Evolutionary conservation across 257 asterid genomes (phyloP), one percentile per base, ranked within the genome.

Genomic region (Leonotis leonurus): DNA sequence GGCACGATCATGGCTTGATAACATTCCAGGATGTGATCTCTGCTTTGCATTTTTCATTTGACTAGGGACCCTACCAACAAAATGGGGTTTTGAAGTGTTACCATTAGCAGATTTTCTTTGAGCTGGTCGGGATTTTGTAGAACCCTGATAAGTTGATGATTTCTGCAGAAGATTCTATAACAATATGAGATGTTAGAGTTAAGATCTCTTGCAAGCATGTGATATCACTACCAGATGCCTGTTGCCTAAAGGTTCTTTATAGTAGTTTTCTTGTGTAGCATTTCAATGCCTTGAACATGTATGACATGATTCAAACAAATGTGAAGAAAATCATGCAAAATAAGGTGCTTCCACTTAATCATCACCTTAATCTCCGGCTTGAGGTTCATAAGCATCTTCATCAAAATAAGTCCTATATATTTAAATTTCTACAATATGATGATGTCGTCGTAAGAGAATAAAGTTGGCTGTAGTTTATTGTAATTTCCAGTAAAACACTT

Each of bases 31-130:
- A n/a, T n/a, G n/a, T n/a, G n/a, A n/a, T n/a, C n/a, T 82, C 76
- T 86, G 97, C 73, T 86, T 92, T 36, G 66, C 71, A 56, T 70
- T 80, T 87, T 84, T 84, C 48, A 66, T 71, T 56, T 80, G 88
- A 73, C 72, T 70, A 26, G 87, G 69, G 56, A 54, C 32, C 75
- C 74, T 78, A 69, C 77, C 80, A 68, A 63, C 49, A 57, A 83
- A 64, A 62, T 79, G 75, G 58, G 75, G 78, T 70, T 78, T 92
- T 65, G 68, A 58, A 66, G 80, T 55, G 70, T 63, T 79, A 9
- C 87, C 84, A 43, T 72, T 81, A 49, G 77, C 65, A n/a, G 48
- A 51, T 75, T 83, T 88, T 72, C 68, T 81, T 70, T 82, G 96
- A 58, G 85, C 74, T 59, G 77, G 65, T 63, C 87, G 84, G 65